phyloP scores from a whole-genome alignment of 2,329 filamentous ascomycete species.

The Talaromyces sp. region DNA sequence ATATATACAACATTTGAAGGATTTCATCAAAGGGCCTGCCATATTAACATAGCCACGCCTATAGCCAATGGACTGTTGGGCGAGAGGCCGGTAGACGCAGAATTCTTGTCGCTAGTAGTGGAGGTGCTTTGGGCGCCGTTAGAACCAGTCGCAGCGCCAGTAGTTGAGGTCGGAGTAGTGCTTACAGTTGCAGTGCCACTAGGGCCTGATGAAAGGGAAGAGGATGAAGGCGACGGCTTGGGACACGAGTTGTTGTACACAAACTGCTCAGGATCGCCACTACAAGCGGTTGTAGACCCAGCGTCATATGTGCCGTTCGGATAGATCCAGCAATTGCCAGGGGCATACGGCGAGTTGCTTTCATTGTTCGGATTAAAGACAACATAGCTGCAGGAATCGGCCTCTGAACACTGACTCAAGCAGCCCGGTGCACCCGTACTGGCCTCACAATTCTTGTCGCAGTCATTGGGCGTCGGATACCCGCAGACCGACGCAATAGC shows the following conservation, averaged over 20 bases:
- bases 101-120: conserved; percentile 15
- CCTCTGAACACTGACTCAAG: conserved; percentile 20
- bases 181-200: conserved; percentile 12
- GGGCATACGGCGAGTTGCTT: conserved; percentile 17
- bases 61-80: conserved; percentile 15
- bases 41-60: conserved; percentile 16
- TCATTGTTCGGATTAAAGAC: conserved; percentile 21
- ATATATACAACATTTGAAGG: neutral
- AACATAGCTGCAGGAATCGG: conserved; percentile 22
- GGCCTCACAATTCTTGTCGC: conserved; percentile 10
- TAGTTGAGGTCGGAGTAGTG: conserved; percentile 5
- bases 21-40: conserved; percentile 13
- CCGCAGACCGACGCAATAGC: conserved; percentile 25
- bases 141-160: conserved; percentile 5
- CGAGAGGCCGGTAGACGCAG: conserved; percentile 16
- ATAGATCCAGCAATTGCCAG: conserved; percentile 28
- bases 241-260: conserved; percentile 28
- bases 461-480: conserved; percentile 24
- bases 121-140: neutral
- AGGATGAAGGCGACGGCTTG: conserved; percentile 18
- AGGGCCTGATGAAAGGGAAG: conserved; percentile 11
- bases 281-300: conserved; percentile 17
- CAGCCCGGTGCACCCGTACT: conserved; percentile 19
- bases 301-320: conserved; percentile 22
- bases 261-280: conserved; percentile 21